A percentile compares a stretch with the other conserved stretches of the same genome.
Evolutionary conservation across 768 basidiomycete genomes (phyloP).

Genomic region (Cubamyces lactineus): DNA sequence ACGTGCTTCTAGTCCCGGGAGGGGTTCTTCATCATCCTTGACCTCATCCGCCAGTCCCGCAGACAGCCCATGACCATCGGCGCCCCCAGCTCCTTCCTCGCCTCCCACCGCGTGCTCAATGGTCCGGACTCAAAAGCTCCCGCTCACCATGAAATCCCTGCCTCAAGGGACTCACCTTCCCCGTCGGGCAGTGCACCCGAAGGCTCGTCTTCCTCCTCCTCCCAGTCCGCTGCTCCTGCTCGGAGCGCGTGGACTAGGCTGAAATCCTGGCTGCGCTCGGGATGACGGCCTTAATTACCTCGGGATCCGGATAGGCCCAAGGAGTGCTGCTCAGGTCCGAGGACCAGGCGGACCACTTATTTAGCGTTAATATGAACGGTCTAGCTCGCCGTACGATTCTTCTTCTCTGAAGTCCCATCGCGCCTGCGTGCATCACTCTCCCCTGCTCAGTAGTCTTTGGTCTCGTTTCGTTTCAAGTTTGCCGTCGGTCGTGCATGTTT

Average conservation of each 20-base stretch:
- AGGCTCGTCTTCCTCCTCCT: not conserved
- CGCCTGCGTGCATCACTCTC: not conserved
- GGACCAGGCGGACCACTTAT: not conserved
- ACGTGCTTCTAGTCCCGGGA: conserved; percentile 67
- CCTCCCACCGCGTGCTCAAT: conserved; percentile 27
- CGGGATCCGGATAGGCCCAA: not conserved
- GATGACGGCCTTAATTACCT: not conserved
- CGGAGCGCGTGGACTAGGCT: conserved; percentile 44
- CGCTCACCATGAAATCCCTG: conserved; percentile 11
- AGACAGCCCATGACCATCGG: conserved; percentile 53
- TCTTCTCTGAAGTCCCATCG: not conserved
- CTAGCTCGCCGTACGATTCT: not conserved
- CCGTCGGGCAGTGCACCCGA: conserved; percentile 1
- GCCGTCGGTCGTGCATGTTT: conserved; percentile 16
- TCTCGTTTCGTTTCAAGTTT: conserved; percentile 2
- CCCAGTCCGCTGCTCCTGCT: conserved; percentile 1
- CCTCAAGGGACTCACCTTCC: conserved; percentile 5
- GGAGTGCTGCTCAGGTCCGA: too few relatives aligned
- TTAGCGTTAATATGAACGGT: conserved; percentile 8
- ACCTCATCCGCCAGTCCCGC: conserved; percentile 78
- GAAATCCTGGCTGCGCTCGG: conserved; percentile 45
- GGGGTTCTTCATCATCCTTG: conserved; percentile 82
- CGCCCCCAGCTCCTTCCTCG: conserved; percentile 38
- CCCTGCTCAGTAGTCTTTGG: conserved; percentile 12
- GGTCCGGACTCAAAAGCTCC: conserved; percentile 13